phyloP scores from a whole-genome alignment of 192 early-diverging fungal species.

The Geranomyces michiganensis region DNA sequence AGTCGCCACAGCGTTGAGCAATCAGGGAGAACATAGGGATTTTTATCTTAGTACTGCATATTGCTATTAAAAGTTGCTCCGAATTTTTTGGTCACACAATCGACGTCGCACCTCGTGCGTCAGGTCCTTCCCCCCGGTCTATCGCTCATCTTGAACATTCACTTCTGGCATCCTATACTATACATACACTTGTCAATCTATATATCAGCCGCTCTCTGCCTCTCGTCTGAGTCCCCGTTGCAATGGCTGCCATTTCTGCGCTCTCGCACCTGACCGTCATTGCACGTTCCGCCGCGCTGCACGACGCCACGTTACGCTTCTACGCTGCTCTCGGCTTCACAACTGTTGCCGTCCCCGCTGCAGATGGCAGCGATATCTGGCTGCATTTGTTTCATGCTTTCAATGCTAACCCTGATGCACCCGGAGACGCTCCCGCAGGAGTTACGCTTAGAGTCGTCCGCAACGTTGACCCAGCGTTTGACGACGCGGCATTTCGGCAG shows the following conservation, averaged over 20 bases:
- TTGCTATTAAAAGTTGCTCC: no score
- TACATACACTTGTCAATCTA: no score
- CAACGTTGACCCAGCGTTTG: slow-evolving; percentile 15
- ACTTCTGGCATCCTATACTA: no score
- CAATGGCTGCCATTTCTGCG: slow-evolving; percentile 25
- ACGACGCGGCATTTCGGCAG: not conserved
- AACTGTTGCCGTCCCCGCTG: slow-evolving; percentile 47
- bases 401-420: slow-evolving; percentile 21
- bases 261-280: slow-evolving; percentile 45
- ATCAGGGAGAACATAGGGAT: not conserved
- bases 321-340: slow-evolving; percentile 63
- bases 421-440: not conserved
- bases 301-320: slow-evolving; percentile 50
- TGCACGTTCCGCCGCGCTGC: slow-evolving; percentile 29
- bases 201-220: no score
- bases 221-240: no score
- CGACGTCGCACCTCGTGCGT: no score
- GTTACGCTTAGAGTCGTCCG: slow-evolving; percentile 23
- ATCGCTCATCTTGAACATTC: no score
- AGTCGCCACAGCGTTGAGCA: not conserved
- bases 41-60: no score
- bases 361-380: slow-evolving; percentile 48
- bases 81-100: no score
- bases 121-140: no score
- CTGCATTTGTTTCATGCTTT: slow-evolving; percentile 58